Evolutionary conservation across 2,329 filamentous ascomycete genomes (phyloP).

Genomic region (Gremmenia infestans): DNA sequence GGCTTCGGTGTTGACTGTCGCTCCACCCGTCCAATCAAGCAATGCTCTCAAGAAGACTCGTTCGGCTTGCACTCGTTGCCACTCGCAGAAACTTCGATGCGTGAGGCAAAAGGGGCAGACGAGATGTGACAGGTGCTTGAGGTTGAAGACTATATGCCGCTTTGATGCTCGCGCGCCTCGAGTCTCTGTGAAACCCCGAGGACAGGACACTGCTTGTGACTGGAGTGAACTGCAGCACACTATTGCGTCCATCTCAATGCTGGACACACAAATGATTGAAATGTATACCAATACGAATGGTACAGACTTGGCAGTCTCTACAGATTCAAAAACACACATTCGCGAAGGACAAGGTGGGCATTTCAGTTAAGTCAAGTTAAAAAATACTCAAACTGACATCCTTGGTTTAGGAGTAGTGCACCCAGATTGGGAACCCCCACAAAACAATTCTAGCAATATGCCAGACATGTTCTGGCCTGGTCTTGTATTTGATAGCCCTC

Average conservation of each 20-base stretch:
- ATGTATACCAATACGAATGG: too few species aligned
- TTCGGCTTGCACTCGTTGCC: conserved; percentile 12
- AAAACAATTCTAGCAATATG: not conserved
- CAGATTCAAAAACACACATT: not conserved
- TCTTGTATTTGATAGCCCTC: not conserved
- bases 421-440: not conserved
- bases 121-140: conserved; percentile 8
- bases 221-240: not conserved
- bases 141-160: conserved; percentile 5
- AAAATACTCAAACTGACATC: not conserved
- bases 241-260: not conserved
- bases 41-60: conserved; percentile 4
- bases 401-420: not conserved
- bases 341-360: not conserved
- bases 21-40: not conserved
- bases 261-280: too few species aligned
- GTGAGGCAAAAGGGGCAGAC: not conserved
- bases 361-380: not conserved
- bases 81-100: conserved; percentile 10
- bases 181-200: not conserved
- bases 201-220: not conserved
- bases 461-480: not conserved
- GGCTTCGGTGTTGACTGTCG: not conserved
- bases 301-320: not conserved
- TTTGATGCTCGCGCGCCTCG: conserved; percentile 4